Base-by-base conservation (phyloP, 2,329 filamentous ascomycete genomes). In the Zalaria obscura region DNA sequence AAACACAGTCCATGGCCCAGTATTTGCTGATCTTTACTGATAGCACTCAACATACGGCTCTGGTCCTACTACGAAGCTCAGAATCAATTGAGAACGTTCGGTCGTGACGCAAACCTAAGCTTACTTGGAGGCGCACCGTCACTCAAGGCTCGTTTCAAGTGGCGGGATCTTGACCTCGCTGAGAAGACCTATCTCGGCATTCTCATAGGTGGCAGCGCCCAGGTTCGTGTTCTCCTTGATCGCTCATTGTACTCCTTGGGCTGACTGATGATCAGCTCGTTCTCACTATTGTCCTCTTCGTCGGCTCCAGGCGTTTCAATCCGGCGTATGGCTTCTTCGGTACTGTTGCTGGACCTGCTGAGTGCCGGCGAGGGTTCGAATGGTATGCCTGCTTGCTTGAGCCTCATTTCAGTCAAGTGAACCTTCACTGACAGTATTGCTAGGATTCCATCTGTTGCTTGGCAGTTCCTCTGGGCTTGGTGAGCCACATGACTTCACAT, bases 391-490 rank as follows among this genome's bases (percentile, higher is more conserved):
- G 18, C 18, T 18, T 18, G 18, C 18, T 18, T 18, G 18, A 18
- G 18, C 18, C 18, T 32, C 29, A 32, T 32, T 7, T 32, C 7
- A 7, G n/a, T 7, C 29, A 32, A 7, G 29, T 32, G 7, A 32
- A 32, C 7, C 29, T 32, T 7, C 29, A 7, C 7, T 32, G 7
- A 32, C 29, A 32, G 29, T 7, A 32, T 32, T 7, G 29, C 29
- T 32, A 70, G 70, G 73, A 72, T 75, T 63, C 75, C 75, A 0
- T 77, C 74, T 0, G 69, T 77, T 36, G 64, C 77, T 40, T 80
- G 76, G 76, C 76, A 80, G 48, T 65, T 78, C 40, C 59, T 76
- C 43, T 80, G 75, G 76, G 68, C 74, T 9, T 79, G 29, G 29
- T 32, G 29, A 32, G 29, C 29, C 7, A 7, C n/a, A 7, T 7